Percentiles rank a stretch among this genome's conserved stretches.
These are phyloP conservation scores for Penicillium roqueforti DNA, from an alignment of 495 filamentous ascomycete species.

Conservation along the genomic window DNA sequence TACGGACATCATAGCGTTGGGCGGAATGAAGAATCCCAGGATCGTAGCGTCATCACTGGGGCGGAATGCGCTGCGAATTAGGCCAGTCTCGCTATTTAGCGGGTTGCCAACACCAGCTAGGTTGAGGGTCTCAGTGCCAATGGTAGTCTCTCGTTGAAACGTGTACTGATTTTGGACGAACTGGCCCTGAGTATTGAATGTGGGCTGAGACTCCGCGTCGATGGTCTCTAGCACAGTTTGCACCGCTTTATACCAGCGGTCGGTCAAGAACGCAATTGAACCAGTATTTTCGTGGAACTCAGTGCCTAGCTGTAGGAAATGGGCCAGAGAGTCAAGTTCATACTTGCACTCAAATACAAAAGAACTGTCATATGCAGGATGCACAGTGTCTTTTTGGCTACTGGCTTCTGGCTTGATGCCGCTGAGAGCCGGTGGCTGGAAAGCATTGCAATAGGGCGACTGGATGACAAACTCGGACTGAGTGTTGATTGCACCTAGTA, in stretches of 20 bases:
- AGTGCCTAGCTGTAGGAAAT: constrained; percentile 82
- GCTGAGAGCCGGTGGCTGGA: constrained; percentile 87
- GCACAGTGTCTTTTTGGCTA: constrained; percentile 76
- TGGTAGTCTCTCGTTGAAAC: constrained; percentile 73
- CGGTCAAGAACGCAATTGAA: constrained; percentile 70
- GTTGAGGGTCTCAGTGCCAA: constrained; percentile 86
- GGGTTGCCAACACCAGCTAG: constrained; percentile 86
- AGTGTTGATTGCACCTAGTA: constrained; percentile 93
- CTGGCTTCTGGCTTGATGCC: constrained; percentile 63
- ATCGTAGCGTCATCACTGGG: constrained; percentile 98
- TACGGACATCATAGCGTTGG: constrained; percentile 93
- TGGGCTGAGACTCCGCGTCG: constrained; percentile 71
- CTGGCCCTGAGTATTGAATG: constrained; percentile 63
- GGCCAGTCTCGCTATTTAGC: constrained; percentile 73
- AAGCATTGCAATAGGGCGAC: constrained; percentile 96
- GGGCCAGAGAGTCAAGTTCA: constrained; percentile 90
- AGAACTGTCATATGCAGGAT: constrained; percentile 77
- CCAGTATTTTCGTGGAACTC: constrained; percentile 79
- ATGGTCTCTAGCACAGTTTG: constrained; percentile 68
- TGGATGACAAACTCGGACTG: constrained; percentile 92
- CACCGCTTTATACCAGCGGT: constrained; percentile 77
- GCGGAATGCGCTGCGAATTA: constrained; percentile 88
- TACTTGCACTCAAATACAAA: constrained; percentile 98
- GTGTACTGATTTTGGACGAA: constrained; percentile 75
- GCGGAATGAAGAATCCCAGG: constrained; percentile 90